Conservation (phyloP, 1,284 basidiomycete species). For the Leccinum solheimii region DNA sequence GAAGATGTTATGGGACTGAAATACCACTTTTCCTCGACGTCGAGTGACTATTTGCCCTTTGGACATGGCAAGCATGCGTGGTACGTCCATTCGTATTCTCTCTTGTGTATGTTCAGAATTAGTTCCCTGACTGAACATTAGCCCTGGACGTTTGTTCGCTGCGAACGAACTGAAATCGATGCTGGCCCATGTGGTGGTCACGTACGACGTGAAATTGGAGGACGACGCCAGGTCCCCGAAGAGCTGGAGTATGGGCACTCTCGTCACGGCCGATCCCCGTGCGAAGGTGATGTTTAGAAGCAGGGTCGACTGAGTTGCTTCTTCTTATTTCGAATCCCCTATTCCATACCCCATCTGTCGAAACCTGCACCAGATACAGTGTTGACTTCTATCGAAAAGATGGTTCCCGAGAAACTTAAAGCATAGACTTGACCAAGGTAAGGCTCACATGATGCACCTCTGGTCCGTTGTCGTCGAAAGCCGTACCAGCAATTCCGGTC, state of each 20-base stretch:
- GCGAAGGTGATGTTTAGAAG: slow-evolving; percentile 23
- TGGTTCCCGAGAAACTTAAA: not conserved
- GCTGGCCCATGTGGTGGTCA: slow-evolving; percentile 31
- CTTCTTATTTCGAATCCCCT: not conserved
- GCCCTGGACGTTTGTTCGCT: slow-evolving; percentile 18
- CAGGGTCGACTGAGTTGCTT: slow-evolving; percentile 1
- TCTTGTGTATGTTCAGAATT: not conserved
- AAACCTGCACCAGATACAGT: not conserved
- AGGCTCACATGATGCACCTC: not conserved
- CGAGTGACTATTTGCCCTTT: slow-evolving; percentile 11
- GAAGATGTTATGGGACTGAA: slow-evolving; percentile 14
- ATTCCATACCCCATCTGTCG: not conserved
- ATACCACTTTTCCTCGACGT: slow-evolving; percentile 20
- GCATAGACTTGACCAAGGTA: not conserved
- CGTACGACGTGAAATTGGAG: slow-evolving; percentile 35
- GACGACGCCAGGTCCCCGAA: slow-evolving; percentile 27
- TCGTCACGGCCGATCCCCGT: not conserved
- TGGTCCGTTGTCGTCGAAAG: not conserved
- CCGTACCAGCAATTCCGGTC: not conserved
- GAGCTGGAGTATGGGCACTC: not conserved
- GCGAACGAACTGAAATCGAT: slow-evolving; percentile 31
- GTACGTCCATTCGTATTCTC: slow-evolving; percentile 1
- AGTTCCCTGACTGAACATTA: not conserved
- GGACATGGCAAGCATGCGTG: slow-evolving; percentile 21
- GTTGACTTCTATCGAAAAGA: not conserved